Conservation (phyloP, 257 asterid species). For the Solanum appendiculatum region DNA sequence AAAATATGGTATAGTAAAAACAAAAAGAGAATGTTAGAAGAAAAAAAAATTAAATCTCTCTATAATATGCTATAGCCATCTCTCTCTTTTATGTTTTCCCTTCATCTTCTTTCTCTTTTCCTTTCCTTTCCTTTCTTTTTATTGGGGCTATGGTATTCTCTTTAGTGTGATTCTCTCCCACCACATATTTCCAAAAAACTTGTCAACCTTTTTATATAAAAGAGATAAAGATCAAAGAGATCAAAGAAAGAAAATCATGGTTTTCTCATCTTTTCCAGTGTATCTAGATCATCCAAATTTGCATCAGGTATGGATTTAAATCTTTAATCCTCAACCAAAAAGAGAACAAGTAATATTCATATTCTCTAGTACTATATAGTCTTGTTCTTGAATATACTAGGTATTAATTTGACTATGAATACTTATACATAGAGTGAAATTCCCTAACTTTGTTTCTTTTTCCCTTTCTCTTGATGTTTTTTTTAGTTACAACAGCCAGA, state of each 20-base stretch:
- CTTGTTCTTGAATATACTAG: slow-evolving; percentile 38
- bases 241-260: slow-evolving; percentile 21
- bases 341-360: slow-evolving; percentile 21
- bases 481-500: slow-evolving; percentile 25
- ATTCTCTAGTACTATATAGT: slow-evolving; percentile 10
- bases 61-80: background rate
- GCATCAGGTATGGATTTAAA: slow-evolving; percentile 31
- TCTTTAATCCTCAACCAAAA: slow-evolving; percentile 1
- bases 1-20: slow-evolving; percentile 10
- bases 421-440: background rate
- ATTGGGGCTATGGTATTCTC: slow-evolving; percentile 18
- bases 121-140: slow-evolving; percentile 4
- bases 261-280: slow-evolving; percentile 41
- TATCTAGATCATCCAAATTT: slow-evolving; percentile 47
- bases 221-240: slow-evolving; percentile 18
- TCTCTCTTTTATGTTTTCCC: background rate
- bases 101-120: slow-evolving; percentile 6
- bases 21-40: slow-evolving; percentile 15
- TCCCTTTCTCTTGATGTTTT: background rate
- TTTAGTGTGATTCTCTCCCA: slow-evolving; percentile 22
- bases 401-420: background rate
- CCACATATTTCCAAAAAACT: slow-evolving; percentile 31
- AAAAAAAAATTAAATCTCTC: background rate
- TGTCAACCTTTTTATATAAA: slow-evolving; percentile 23
- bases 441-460: background rate